A percentile compares a stretch with the other conserved stretches of the same genome.
phyloP scores from a whole-genome alignment of 2,329 filamentous ascomycete genomes.

The Epichloe hybrida region DNA sequence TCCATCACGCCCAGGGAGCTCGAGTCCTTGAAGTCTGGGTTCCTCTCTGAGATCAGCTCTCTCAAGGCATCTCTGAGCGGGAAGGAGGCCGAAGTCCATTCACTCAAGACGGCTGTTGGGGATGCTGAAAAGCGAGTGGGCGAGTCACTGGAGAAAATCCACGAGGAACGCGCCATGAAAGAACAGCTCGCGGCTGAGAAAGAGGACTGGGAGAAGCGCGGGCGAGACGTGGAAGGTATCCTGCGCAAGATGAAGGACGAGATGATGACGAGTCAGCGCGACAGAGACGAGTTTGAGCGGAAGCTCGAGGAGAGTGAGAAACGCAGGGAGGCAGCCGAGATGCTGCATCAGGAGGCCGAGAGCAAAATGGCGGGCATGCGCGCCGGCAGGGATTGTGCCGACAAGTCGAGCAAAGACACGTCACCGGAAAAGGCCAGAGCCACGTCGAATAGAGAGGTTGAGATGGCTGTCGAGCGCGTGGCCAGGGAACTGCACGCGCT shows the following conservation, averaged over 20 bases:
- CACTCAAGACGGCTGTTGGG: conserved; percentile 71
- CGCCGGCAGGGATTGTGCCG: conserved; percentile 37
- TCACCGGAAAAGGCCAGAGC: conserved; percentile 27
- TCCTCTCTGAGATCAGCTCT: conserved; percentile 87
- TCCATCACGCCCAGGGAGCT: conserved; percentile 84
- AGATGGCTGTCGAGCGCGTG: conserved; percentile 76
- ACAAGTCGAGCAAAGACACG: conserved; percentile 10
- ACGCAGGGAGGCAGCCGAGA: conserved; percentile 59
- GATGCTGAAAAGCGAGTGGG: conserved; percentile 90
- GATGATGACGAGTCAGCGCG: conserved; percentile 62
- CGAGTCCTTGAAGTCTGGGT: conserved; percentile 80
- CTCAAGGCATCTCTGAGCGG: conserved; percentile 83
- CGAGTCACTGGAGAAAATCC: conserved; percentile 68
- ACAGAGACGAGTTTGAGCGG: conserved; percentile 64
- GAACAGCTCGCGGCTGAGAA: conserved; percentile 65
- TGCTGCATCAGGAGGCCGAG: conserved; percentile 62
- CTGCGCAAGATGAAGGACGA: conserved; percentile 71
- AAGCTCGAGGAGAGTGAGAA: conserved; percentile 68
- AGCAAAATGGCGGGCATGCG: conserved; percentile 63
- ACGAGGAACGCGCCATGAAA: conserved; percentile 58
- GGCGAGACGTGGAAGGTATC: conserved; percentile 73
- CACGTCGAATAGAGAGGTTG: conserved; percentile 48
- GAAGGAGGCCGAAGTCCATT: conserved; percentile 82
- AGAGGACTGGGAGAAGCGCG: conserved; percentile 70
- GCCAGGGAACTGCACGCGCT: conserved; percentile 84